These are phyloP conservation scores for Rhynchospora tenuis DNA, from an alignment of 176 grass and related monocot species.

Conservation along the genomic window DNA sequence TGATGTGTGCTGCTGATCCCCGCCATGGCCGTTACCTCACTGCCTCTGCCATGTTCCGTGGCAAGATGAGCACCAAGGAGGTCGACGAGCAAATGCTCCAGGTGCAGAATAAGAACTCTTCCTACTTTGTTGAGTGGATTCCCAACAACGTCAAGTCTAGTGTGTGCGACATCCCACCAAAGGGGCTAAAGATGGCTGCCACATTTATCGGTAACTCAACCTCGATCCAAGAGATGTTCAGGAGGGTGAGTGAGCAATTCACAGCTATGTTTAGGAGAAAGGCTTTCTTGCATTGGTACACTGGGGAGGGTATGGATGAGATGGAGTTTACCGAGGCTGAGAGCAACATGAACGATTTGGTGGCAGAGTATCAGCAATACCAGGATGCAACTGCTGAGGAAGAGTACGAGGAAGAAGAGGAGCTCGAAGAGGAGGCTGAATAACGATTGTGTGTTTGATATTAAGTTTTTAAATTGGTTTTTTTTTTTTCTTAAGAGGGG, in stretches of 20 bases:
- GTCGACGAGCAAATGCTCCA: conserved; percentile 93
- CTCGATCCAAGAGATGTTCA: conserved; percentile 92
- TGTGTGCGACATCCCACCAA: conserved; percentile 71
- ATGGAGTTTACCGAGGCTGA: conserved; percentile 94
- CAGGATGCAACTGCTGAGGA: conserved; percentile 85
- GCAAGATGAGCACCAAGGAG: conserved; percentile 97
- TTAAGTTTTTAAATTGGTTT: neutral
- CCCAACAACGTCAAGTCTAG: conserved; percentile 87
- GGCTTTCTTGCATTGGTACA: conserved; percentile 96
- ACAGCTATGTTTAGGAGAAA: conserved; percentile 88
- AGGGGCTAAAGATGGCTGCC: conserved; percentile 56
- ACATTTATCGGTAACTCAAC: conserved; percentile 85
- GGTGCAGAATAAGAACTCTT: conserved; percentile 92
- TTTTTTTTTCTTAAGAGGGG: conserved; percentile 15
- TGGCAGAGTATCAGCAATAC: conserved; percentile 88
- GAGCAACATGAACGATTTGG: conserved; percentile 95
- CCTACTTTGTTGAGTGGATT: conserved; percentile 88
- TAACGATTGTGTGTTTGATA: neutral
- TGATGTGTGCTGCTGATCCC: conserved; percentile 88
- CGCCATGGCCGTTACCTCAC: conserved; percentile 88
- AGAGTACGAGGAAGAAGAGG: conserved; percentile 65
- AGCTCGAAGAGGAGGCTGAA: conserved; percentile 39
- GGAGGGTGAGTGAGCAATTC: conserved; percentile 78
- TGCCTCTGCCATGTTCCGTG: conserved; percentile 77
- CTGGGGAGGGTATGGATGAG: conserved; percentile 84